Evolutionary conservation across 768 basidiomycete species (phyloP).

Genomic region (Tricholoma hemisulphureum): DNA sequence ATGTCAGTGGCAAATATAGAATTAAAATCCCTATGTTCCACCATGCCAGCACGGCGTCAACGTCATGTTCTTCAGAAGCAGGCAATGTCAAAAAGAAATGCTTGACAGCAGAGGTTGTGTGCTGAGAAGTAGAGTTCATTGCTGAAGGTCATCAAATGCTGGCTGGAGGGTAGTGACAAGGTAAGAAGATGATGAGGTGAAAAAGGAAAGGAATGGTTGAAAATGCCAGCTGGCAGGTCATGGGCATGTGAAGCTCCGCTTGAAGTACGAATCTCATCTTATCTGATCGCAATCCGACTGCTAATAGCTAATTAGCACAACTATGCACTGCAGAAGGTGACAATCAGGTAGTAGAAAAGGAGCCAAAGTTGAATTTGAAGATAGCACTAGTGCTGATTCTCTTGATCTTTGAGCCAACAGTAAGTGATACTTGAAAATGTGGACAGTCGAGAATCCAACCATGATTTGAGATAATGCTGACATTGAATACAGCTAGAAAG

Average conservation of each 20-base stretch:
- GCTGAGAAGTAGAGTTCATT: background rate
- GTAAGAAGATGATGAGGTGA: background rate
- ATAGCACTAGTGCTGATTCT: background rate
- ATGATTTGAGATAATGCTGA: too few species aligned
- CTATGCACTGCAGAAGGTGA: background rate
- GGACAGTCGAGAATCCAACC: too few species aligned
- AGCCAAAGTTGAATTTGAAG: too few species aligned
- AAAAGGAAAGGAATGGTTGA: background rate
- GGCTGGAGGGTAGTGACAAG: background rate
- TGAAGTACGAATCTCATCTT: background rate
- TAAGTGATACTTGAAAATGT: background rate
- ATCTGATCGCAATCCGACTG: background rate
- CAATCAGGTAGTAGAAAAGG: background rate
- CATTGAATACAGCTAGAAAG: too few species aligned
- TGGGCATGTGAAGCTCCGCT: background rate
- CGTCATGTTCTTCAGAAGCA: background rate
- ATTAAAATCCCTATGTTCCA: too few species aligned
- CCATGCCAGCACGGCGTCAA: too few species aligned
- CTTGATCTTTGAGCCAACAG: background rate
- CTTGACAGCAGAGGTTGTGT: background rate
- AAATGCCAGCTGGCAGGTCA: background rate
- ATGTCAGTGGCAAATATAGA: background rate
- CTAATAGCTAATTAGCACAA: background rate
- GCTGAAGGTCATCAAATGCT: background rate
- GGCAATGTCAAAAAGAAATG: background rate